A percentile compares a stretch with the other conserved stretches of the same genome.
phyloP scores from a whole-genome alignment of 1,139 yeast species.

The Maudiozyma humilis region DNA sequence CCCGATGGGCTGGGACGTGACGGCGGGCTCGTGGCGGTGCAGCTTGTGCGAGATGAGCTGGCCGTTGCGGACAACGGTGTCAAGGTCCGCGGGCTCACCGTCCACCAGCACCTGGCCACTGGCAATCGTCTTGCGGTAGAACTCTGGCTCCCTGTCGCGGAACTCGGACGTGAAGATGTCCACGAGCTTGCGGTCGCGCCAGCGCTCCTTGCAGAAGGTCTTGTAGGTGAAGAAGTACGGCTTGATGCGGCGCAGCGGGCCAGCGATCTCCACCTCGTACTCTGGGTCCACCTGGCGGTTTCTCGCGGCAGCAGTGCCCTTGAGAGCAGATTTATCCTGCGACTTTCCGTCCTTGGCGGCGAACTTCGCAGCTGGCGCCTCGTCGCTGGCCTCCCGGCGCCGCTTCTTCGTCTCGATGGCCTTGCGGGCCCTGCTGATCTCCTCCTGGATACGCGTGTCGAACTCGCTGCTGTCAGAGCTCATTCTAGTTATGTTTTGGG shows the following conservation, averaged over 20 bases:
- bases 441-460: constrained; percentile 1
- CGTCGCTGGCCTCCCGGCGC: constrained; percentile 10
- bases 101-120: constrained; percentile 70
- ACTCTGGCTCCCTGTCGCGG: constrained; percentile 64
- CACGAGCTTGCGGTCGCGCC: constrained; percentile 73
- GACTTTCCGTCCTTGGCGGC: not conserved
- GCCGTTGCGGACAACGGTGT: constrained; percentile 68
- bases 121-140: constrained; percentile 60
- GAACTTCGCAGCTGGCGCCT: not conserved
- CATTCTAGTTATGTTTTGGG: not conserved
- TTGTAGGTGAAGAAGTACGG: constrained; percentile 86
- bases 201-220: constrained; percentile 84
- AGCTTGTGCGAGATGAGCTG: constrained; percentile 75
- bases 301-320: constrained; percentile 21
- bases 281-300: constrained; percentile 31
- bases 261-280: constrained; percentile 37
- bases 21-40: constrained; percentile 90
- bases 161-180: constrained; percentile 82
- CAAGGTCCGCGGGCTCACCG: constrained; percentile 52
- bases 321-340: constrained; percentile 10
- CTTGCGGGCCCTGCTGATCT: constrained; percentile 7
- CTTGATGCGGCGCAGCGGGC: constrained; percentile 58
- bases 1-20: constrained; percentile 58
- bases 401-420: constrained; percentile 9
- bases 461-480: not conserved